Percentiles rank a stretch among this genome's conserved stretches.
These are phyloP conservation scores for Trichoderma virens DNA, from an alignment of 495 filamentous ascomycete species.

Conservation along the genomic window DNA sequence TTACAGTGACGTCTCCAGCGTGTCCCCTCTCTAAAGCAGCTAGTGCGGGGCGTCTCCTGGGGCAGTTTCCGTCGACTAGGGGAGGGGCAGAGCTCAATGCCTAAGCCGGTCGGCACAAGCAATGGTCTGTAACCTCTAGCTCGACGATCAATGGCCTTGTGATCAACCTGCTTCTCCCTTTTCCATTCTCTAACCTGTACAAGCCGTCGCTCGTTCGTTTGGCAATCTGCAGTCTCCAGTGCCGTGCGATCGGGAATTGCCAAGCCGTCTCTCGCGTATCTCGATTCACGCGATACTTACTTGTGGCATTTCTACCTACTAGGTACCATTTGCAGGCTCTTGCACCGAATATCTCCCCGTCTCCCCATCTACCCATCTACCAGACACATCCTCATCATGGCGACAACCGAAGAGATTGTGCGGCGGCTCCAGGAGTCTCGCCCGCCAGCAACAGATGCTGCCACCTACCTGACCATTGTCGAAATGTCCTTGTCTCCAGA, in stretches of 20 bases:
- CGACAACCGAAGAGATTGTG: slow-evolving; percentile 22
- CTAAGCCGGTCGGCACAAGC: not conserved
- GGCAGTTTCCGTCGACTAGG: not conserved
- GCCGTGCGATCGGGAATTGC: not conserved
- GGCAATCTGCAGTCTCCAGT: not conserved
- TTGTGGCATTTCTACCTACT: too few relatives aligned
- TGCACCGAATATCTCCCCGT: too few relatives aligned
- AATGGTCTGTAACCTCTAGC: too few relatives aligned
- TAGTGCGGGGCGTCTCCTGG: slow-evolving; percentile 5
- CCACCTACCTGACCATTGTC: slow-evolving; percentile 83
- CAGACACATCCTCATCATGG: slow-evolving; percentile 2
- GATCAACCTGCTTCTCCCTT: not conserved
- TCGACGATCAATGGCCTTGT: not conserved
- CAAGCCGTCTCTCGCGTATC: too few relatives aligned
- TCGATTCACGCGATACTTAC: too few relatives aligned
- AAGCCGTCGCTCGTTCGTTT: not conserved
- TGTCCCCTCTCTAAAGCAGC: not conserved
- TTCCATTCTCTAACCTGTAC: not conserved
- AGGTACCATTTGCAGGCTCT: too few relatives aligned
- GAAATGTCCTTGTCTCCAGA: slow-evolving; percentile 76
- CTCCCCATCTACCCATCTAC: too few relatives aligned
- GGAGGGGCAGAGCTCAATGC: not conserved
- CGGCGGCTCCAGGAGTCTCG: slow-evolving; percentile 34
- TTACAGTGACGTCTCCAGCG: slow-evolving; percentile 7
- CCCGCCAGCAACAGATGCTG: slow-evolving; percentile 69